Percentiles rank a stretch among this genome's conserved stretches.
These are phyloP conservation scores for Casuarina glauca DNA, from an alignment of 306 rosid species.

Conservation along the genomic window DNA sequence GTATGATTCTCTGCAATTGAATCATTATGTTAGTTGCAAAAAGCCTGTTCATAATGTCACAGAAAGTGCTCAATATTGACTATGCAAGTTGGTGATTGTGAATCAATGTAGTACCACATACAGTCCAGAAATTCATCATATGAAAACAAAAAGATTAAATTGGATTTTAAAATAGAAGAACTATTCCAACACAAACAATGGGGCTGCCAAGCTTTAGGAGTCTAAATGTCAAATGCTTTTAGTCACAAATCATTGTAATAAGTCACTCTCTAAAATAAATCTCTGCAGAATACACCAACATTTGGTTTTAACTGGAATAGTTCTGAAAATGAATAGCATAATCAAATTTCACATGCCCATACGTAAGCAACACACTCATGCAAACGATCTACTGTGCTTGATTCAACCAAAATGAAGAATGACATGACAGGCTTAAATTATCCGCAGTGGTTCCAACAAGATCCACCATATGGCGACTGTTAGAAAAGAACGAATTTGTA, in stretches of 20 bases:
- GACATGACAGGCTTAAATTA: not conserved
- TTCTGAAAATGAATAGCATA: not conserved
- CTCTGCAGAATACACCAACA: not conserved
- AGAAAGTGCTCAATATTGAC: not conserved
- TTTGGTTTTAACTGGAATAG: not conserved
- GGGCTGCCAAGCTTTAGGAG: not conserved
- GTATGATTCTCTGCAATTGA: not conserved
- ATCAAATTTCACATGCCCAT: slow-evolving; percentile 1
- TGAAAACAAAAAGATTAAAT: not conserved
- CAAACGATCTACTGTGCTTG: not conserved
- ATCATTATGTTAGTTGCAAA: not conserved
- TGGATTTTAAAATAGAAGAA: not conserved
- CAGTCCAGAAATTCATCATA: not conserved
- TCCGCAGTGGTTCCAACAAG: not conserved
- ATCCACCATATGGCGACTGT: not conserved
- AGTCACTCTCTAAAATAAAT: no score
- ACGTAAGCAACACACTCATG: not conserved
- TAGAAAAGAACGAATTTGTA: not conserved
- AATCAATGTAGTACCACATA: not conserved
- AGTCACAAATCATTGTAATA: not conserved
- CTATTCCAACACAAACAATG: not conserved
- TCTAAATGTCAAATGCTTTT: not conserved
- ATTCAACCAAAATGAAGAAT: not conserved
- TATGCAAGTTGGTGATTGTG: not conserved
- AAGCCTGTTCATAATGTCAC: not conserved